Conservation (phyloP, 1,284 basidiomycete species). For the Sporisorium sorghi region DNA sequence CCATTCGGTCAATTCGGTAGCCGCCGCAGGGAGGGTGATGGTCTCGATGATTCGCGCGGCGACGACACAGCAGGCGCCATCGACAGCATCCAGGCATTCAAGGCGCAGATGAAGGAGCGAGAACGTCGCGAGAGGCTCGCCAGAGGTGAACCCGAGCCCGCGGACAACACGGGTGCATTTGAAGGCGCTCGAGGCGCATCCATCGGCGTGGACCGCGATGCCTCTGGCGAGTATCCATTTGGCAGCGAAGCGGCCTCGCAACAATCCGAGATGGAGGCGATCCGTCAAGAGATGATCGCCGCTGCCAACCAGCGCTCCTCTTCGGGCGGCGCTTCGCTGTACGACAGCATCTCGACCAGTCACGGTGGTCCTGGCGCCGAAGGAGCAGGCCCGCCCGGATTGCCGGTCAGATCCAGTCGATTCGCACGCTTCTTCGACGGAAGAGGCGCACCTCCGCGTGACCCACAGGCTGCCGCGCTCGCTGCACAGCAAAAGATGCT, state of each 20-base stretch:
- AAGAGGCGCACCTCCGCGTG: constrained; percentile 41
- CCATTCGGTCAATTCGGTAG: constrained; percentile 69
- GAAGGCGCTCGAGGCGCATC: constrained; percentile 10
- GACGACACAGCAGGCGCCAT: constrained; percentile 44
- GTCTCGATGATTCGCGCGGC: constrained; percentile 14
- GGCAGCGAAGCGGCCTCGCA: constrained; percentile 26
- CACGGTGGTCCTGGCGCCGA: constrained; percentile 33
- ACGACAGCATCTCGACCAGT: constrained; percentile 56
- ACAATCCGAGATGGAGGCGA: constrained; percentile 37
- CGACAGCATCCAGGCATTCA: constrained; percentile 89
- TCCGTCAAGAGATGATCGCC: constrained; percentile 47
- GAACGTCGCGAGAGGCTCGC: constrained; percentile 73
- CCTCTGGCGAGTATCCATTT: constrained; percentile 27
- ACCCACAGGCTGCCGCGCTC: constrained; percentile 58
- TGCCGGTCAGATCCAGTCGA: constrained; percentile 64
- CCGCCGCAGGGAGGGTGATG: constrained; percentile 33
- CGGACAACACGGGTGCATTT: not conserved
- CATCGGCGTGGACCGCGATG: constrained; percentile 26
- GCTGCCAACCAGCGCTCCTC: constrained; percentile 43
- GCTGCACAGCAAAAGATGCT: constrained; percentile 58
- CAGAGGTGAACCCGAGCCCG: constrained; percentile 32
- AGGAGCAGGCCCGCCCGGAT: constrained; percentile 42
- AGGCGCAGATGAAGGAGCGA: constrained; percentile 85
- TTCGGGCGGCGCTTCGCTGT: constrained; percentile 42
- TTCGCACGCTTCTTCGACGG: constrained; percentile 67